Conservation (phyloP, 306 rosid genomes). For the Potentilla sterilis region DNA sequence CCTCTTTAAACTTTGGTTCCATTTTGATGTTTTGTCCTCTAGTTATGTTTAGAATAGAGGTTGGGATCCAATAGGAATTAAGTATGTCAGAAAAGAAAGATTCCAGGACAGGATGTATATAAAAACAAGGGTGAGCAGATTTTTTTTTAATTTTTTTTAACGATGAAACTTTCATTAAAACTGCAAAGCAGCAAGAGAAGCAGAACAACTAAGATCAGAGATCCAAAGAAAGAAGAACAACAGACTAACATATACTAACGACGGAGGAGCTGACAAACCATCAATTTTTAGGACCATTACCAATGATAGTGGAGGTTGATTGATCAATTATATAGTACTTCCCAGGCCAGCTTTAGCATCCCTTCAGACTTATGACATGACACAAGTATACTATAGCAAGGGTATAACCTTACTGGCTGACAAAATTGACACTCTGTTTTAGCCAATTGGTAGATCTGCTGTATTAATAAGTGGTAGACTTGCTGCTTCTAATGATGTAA, state of each 20-base stretch:
- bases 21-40: constrained; percentile 5
- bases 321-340: too few relatives aligned
- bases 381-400: background rate
- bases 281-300: too few relatives aligned
- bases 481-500: background rate
- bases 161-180: too few relatives aligned
- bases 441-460: background rate
- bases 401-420: background rate
- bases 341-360: too few relatives aligned
- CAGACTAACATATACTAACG: too few relatives aligned
- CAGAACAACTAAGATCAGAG: too few relatives aligned
- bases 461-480: background rate
- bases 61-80: background rate
- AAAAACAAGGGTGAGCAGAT: background rate
- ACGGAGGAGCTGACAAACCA: too few relatives aligned
- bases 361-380: too few relatives aligned
- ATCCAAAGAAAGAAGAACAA: too few relatives aligned
- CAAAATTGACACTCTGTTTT: background rate
- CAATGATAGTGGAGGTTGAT: too few relatives aligned
- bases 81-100: background rate
- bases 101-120: background rate
- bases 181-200: too few relatives aligned
- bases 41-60: background rate
- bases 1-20: background rate
- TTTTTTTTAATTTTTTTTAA: too few relatives aligned